Evolutionary conservation across 805 yeast species (phyloP).

Genomic region (Kodamaea fukazawae): DNA sequence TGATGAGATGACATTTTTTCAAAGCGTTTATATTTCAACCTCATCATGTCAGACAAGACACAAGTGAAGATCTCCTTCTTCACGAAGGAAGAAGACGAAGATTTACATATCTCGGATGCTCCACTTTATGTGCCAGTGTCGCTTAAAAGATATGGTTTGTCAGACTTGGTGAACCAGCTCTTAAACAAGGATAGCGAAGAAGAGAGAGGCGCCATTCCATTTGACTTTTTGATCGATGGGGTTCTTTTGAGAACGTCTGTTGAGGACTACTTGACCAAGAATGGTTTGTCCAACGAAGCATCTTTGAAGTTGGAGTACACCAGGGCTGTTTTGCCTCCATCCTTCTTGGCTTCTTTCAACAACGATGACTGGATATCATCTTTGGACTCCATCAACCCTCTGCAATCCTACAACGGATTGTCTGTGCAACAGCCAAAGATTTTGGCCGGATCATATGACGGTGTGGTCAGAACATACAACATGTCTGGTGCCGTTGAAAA

Average conservation of each 20-base stretch:
- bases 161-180: constrained; percentile 93
- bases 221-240: constrained; percentile 89
- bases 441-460: constrained; percentile 90
- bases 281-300: constrained; percentile 82
- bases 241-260: constrained; percentile 73
- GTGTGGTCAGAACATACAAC: constrained; percentile 87
- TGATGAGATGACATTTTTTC: constrained; percentile 8
- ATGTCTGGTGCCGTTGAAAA: constrained; percentile 74
- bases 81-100: constrained; percentile 79
- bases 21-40: not conserved
- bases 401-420: constrained; percentile 14
- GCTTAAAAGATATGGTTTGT: constrained; percentile 84
- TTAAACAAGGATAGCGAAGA: constrained; percentile 41
- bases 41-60: constrained; percentile 35
- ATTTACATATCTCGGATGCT: constrained; percentile 66
- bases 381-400: constrained; percentile 48
- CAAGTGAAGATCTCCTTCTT: constrained; percentile 80
- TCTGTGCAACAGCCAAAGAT: constrained; percentile 49
- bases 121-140: constrained; percentile 87
- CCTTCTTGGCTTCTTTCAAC: constrained; percentile 78
- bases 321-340: constrained; percentile 91
- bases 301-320: constrained; percentile 83
- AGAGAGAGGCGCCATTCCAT: constrained; percentile 67
- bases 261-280: constrained; percentile 69
- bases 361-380: constrained; percentile 97